phyloP scores from a whole-genome alignment of 495 filamentous ascomycete species.

The Rusavskia elegans region DNA sequence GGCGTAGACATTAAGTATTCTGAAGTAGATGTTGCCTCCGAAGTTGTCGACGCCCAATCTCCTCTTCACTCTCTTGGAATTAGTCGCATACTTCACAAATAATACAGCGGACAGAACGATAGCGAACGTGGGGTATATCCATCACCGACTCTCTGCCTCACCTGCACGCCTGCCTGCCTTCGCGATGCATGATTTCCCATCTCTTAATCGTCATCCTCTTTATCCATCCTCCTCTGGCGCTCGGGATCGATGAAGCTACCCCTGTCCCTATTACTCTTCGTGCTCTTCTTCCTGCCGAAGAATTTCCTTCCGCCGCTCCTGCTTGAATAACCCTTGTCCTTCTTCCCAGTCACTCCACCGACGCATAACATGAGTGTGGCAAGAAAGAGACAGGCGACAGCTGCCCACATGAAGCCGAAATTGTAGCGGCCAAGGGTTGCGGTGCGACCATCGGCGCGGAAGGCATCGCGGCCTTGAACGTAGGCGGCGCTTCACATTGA shows the following conservation, averaged over 20 bases:
- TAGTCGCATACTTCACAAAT: neutral
- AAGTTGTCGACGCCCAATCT: no score
- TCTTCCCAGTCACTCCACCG: conserved; percentile 12
- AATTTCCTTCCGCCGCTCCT: conserved; percentile 14
- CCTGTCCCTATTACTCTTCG: conserved; percentile 16
- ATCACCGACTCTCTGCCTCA: neutral
- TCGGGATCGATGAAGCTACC: conserved; percentile 27
- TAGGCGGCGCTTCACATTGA: conserved; percentile 42
- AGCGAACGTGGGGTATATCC: neutral
- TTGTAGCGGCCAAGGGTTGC: conserved; percentile 55
- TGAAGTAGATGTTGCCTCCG: no score
- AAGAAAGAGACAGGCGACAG: conserved; percentile 51
- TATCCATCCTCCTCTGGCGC: conserved; percentile 6
- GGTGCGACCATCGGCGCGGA: conserved; percentile 37
- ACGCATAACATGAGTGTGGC: conserved; percentile 57
- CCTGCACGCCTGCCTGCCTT: neutral
- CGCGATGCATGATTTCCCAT: neutral
- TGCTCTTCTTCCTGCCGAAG: conserved; percentile 24
- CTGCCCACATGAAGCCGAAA: conserved; percentile 78
- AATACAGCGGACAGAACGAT: neutral
- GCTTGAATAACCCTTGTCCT: neutral
- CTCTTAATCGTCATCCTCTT: conserved; percentile 3
- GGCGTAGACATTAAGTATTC: no score
- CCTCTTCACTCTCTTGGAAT: no score
- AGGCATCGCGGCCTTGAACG: conserved; percentile 59